Conservation (phyloP, 495 filamentous ascomycete genomes). For the Trichocladium uniseriatum region DNA sequence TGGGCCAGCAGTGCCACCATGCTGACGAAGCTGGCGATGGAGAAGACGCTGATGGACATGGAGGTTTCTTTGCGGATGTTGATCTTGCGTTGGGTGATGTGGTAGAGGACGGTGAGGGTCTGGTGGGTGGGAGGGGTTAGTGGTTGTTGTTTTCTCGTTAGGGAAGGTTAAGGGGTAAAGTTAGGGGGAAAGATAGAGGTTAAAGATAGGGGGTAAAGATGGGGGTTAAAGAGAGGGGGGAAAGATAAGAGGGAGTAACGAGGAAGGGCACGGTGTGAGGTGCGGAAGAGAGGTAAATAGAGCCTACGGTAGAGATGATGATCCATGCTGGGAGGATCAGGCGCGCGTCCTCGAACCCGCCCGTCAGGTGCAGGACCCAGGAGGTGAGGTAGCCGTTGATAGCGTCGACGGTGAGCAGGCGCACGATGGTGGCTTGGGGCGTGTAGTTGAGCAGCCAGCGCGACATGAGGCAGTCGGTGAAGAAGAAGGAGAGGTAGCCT, state of each 20-base stretch:
- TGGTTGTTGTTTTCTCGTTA: not conserved
- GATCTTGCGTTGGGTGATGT: slow-evolving; percentile 70
- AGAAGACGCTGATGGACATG: slow-evolving; percentile 67
- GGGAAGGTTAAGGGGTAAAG: not conserved
- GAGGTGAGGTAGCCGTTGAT: slow-evolving; percentile 75
- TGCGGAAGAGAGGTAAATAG: no score
- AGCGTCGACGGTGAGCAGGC: slow-evolving; percentile 68
- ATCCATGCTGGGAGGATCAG: slow-evolving; percentile 82
- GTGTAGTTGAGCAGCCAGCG: slow-evolving; percentile 88
- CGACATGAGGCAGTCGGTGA: slow-evolving; percentile 88
- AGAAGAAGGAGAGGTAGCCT: slow-evolving; percentile 80
- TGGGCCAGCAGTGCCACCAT: slow-evolving; percentile 62
- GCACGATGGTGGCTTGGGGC: slow-evolving; percentile 72
- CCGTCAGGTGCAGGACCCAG: slow-evolving; percentile 67
- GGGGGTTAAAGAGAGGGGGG: not conserved
- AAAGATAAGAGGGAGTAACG: no score
- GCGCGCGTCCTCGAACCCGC: slow-evolving; percentile 63
- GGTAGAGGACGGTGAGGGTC: slow-evolving; percentile 71
- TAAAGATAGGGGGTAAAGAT: not conserved
- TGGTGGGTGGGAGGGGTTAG: slow-evolving; percentile 21
- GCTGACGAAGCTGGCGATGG: slow-evolving; percentile 64
- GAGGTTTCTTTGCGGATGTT: slow-evolving; percentile 74
- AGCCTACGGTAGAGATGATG: slow-evolving; percentile 61
- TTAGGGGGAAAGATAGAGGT: no score
- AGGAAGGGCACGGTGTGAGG: no score